These are phyloP conservation scores for Baorangia bicolor DNA, from an alignment of 768 basidiomycete genomes.

Conservation along the genomic window DNA sequence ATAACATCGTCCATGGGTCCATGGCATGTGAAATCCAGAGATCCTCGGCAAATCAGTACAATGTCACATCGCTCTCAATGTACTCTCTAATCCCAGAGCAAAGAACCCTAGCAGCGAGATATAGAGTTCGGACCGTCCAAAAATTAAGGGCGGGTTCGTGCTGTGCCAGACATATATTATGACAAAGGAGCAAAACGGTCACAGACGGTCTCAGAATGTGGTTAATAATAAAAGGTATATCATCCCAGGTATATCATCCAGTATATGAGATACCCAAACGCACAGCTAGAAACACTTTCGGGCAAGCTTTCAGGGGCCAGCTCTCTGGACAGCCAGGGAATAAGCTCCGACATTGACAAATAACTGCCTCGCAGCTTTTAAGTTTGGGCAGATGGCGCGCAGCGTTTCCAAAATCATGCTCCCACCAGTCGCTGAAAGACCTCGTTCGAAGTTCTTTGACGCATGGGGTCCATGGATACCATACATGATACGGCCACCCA, in stretches of 20 bases:
- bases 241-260: slow-evolving; percentile 4
- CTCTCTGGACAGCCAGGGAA: slow-evolving; percentile 17
- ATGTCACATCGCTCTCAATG: no score
- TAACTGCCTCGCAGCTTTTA: slow-evolving; percentile 9
- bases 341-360: slow-evolving; percentile 20
- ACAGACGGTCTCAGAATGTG: slow-evolving; percentile 3
- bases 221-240: neutral
- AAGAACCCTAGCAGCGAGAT: no score
- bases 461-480: slow-evolving; percentile 89
- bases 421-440: slow-evolving; percentile 50
- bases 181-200: neutral
- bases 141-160: no score
- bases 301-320: slow-evolving; percentile 13
- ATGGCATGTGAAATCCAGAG: no score
- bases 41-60: no score
- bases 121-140: no score
- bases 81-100: no score
- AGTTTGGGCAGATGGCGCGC: slow-evolving; percentile 9
- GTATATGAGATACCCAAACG: slow-evolving; percentile 18
- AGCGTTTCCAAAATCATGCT: slow-evolving; percentile 56
- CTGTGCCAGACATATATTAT: neutral
- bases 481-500: slow-evolving; percentile 82
- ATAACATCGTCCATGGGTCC: no score
- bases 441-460: slow-evolving; percentile 53
- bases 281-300: slow-evolving; percentile 7